Percentiles rank a stretch among this genome's conserved stretches.
phyloP scores from a whole-genome alignment of 129 eudicot species.

The Scalesia atractyloides region DNA sequence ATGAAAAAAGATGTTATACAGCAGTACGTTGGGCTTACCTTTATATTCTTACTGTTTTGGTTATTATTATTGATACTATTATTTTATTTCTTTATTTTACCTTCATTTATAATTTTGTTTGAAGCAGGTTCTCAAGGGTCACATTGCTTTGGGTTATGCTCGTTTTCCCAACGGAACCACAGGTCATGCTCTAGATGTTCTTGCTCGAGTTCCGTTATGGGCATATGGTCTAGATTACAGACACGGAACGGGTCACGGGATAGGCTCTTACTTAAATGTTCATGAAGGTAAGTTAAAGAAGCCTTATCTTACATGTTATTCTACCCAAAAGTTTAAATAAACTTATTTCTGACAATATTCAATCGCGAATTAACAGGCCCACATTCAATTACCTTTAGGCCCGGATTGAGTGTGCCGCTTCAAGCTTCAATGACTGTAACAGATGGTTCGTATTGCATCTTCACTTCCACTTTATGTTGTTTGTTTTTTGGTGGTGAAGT shows the following conservation, averaged over 20 bases:
- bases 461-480: constrained; percentile 1
- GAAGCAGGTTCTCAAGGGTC: constrained; percentile 89
- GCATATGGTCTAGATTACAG: constrained; percentile 96
- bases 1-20: constrained; percentile 88
- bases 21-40: constrained; percentile 56
- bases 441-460: constrained; percentile 59
- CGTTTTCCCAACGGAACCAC: constrained; percentile 96
- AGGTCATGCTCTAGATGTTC: constrained; percentile 91
- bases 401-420: constrained; percentile 75
- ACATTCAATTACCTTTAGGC: constrained; percentile 85
- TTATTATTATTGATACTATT: background rate
- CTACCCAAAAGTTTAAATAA: background rate
- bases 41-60: constrained; percentile 13
- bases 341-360: background rate
- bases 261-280: constrained; percentile 89
- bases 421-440: constrained; percentile 96
- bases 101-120: constrained; percentile 6
- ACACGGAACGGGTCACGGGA: constrained; percentile 99
- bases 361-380: constrained; percentile 60
- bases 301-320: background rate
- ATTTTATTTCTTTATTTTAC: constrained; percentile 1
- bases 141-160: constrained; percentile 88
- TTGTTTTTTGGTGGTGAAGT: background rate
- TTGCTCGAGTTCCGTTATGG: constrained; percentile 96
- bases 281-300: constrained; percentile 72